phyloP scores from a whole-genome alignment of 2,329 filamentous ascomycete genomes.

The Pseudogymnoascus destructans region DNA sequence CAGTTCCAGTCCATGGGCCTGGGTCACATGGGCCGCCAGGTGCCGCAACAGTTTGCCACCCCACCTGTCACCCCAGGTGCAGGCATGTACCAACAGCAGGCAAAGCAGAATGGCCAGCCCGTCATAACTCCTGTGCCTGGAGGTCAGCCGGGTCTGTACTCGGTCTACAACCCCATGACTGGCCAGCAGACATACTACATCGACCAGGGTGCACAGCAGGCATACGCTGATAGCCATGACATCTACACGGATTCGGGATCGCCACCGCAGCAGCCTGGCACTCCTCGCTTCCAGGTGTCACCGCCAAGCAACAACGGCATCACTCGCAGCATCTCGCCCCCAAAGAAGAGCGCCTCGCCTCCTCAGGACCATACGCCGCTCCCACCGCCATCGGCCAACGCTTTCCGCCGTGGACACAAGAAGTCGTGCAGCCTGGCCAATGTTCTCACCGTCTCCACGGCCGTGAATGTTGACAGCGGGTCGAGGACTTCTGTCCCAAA shows the following conservation, averaged over 20 bases:
- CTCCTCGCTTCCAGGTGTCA: constrained; percentile 69
- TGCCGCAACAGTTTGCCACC: constrained; percentile 33
- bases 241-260: constrained; percentile 30
- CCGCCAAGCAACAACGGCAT: constrained; percentile 48
- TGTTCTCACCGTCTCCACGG: constrained; percentile 27
- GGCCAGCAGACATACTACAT: constrained; percentile 69
- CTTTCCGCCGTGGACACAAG: constrained; percentile 90
- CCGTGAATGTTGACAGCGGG: constrained; percentile 25
- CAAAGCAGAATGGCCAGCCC: constrained; percentile 29
- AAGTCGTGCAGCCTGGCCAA: constrained; percentile 48
- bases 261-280: constrained; percentile 40
- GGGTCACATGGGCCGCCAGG: constrained; percentile 33
- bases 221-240: constrained; percentile 25
- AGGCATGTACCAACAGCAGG: constrained; percentile 35
- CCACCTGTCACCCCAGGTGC: constrained; percentile 40
- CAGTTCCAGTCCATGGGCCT: constrained; percentile 70
- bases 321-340: constrained; percentile 51
- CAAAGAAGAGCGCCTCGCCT: constrained; percentile 55
- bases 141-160: constrained; percentile 62
- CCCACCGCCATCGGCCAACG: constrained; percentile 77
- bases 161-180: constrained; percentile 74
- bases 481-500: constrained; percentile 58
- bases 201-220: constrained; percentile 30
- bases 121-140: constrained; percentile 38
- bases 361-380: constrained; percentile 58